Base-by-base conservation (phyloP, 169 alveolate genomes). In the Eimeria acervulina region DNA sequence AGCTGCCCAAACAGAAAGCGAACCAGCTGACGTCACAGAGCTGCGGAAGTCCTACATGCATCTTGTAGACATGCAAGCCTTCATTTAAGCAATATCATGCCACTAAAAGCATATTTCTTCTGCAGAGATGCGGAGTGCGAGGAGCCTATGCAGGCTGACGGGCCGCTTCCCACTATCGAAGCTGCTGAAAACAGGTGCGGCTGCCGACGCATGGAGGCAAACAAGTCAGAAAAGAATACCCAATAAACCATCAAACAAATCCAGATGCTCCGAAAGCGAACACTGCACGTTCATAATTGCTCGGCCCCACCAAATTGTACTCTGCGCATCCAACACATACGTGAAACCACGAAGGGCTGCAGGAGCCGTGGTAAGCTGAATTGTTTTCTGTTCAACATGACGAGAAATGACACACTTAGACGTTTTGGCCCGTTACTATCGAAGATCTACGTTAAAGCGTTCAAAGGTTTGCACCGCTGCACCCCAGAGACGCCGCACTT, bases 41-140 rank as follows among this genome's bases (percentile, higher is more conserved):
- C 51, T 87, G 61, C 61, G 81, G 83, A 87, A 42, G 44, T 55
- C 93, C 6, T 87, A 59, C 44, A 33, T 87, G 42, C 93, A 87
- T 38, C 93, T 87, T 10, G 6, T 61, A 33, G 83, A 87, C 93
- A 87, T 87, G 93, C 51, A 87, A 47, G 83, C 31, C 44, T 33
- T 33, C 55, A 19, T 47, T 51, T 55, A 31, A 52, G 36, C 40
- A 2, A 3, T 47, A 33, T 2, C n/a, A 4, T 19, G 4, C 36
- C 31, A 15, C 15, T 33, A 38, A 3, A 1, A 55, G 5, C 7
- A 31, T 1, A 33, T 19, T 31, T 59, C 33, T 52, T 33, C 26
- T 63, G 83, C 66, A 87, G 93, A 5, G 93, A 87, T 19, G 93
- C 93, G 59, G 93, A 87, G 47, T 87, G 93, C 83, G 68, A 87